Evolutionary conservation across 2,329 filamentous ascomycete genomes (phyloP).

Genomic region (Fusarium nodosum): DNA sequence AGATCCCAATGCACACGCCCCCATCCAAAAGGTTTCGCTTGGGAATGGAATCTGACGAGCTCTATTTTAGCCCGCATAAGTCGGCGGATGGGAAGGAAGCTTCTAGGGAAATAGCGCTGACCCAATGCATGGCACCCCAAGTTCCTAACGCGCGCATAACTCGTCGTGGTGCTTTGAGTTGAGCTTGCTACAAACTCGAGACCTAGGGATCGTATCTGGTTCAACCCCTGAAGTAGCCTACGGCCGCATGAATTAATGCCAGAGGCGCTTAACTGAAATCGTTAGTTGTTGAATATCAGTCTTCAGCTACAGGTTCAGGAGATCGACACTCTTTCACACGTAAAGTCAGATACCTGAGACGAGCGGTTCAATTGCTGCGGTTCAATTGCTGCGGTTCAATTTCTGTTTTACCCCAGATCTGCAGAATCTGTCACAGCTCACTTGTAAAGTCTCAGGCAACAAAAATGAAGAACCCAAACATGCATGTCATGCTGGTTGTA

Average conservation of each 20-base stretch:
- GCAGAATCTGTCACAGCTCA: slow-evolving; percentile 12
- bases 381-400: slow-evolving; percentile 2
- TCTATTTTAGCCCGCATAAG: slow-evolving; percentile 23
- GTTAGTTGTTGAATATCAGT: neutral
- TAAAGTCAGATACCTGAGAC: slow-evolving; percentile 33
- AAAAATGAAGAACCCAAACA: slow-evolving; percentile 31
- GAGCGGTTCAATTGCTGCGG: neutral
- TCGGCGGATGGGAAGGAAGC: slow-evolving; percentile 6
- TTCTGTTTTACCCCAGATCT: neutral
- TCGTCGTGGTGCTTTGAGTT: slow-evolving; percentile 7
- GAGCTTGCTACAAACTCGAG: slow-evolving; percentile 14
- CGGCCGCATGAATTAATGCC: slow-evolving; percentile 20
- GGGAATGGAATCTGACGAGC: slow-evolving; percentile 12
- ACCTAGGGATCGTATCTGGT: slow-evolving; percentile 8
- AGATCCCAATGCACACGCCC: slow-evolving; percentile 32
- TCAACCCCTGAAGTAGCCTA: slow-evolving; percentile 17
- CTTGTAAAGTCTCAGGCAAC: slow-evolving; percentile 6
- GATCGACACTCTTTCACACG: slow-evolving; percentile 20
- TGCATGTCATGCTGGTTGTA: slow-evolving; percentile 51
- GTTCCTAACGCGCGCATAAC: slow-evolving; percentile 8
- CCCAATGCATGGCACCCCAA: neutral
- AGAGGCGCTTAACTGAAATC: slow-evolving; percentile 12
- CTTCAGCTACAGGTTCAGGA: neutral
- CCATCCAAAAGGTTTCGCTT: slow-evolving; percentile 20
- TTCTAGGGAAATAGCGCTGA: slow-evolving; percentile 21